Evolutionary conservation across 208 protist genomes (phyloP).

Genomic region (Entamoeba moshkovskii): DNA sequence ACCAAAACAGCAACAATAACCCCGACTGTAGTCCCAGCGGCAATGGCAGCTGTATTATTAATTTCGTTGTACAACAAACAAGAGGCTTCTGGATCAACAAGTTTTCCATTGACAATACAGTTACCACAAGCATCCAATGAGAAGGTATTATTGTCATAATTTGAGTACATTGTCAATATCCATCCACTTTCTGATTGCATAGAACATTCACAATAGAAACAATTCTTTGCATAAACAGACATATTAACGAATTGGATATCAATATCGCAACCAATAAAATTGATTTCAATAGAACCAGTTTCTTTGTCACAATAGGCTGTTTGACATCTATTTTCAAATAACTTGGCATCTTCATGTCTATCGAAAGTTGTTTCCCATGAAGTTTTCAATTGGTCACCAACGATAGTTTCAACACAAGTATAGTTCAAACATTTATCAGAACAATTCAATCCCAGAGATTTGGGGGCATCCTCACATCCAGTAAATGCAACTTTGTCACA

Average conservation of each 20-base stretch:
- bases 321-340: not conserved
- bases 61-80: not conserved
- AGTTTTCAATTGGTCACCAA: not conserved
- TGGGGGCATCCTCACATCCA: not conserved
- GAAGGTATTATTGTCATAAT: not conserved
- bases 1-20: not conserved
- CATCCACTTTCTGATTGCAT: not conserved
- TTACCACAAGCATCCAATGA: not conserved
- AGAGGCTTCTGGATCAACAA: not conserved
- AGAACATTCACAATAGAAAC: slow-evolving; percentile 2
- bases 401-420: not conserved
- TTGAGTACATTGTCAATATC: not conserved
- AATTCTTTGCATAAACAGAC: not conserved
- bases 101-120: not conserved
- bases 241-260: not conserved
- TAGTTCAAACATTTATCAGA: not conserved
- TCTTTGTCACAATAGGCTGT: not conserved
- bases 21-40: not conserved
- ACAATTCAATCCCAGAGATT: not conserved
- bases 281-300: not conserved
- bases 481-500: not conserved
- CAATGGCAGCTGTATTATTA: not conserved
- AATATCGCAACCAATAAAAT: not conserved
- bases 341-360: not conserved
- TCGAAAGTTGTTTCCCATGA: not conserved